These are phyloP conservation scores for Camellia oleifera DNA, from an alignment of 179 eudicot species.

Conservation along the genomic window DNA sequence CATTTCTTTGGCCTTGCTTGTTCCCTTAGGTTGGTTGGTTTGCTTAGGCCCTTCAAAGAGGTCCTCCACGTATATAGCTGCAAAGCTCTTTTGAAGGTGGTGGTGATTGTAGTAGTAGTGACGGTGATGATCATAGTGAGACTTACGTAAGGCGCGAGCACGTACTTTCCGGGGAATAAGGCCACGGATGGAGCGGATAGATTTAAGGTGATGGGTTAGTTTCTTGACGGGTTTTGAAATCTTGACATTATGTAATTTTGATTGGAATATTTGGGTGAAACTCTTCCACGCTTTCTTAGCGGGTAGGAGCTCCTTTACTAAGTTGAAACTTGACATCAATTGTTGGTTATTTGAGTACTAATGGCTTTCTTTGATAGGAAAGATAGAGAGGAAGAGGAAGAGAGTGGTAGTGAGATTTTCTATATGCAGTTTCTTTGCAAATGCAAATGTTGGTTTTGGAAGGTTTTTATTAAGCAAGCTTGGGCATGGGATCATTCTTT, in stretches of 20 bases:
- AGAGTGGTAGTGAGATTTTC: neutral
- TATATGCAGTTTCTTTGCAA: neutral
- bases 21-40: neutral
- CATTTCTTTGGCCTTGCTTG: neutral
- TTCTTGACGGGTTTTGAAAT: constrained; percentile 11
- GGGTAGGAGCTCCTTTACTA: constrained; percentile 28
- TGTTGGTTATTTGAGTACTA: neutral
- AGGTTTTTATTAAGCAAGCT: neutral
- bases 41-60: constrained; percentile 28
- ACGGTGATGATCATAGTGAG: constrained; percentile 14
- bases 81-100: constrained; percentile 16
- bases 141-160: neutral
- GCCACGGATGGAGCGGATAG: neutral
- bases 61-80: constrained; percentile 40
- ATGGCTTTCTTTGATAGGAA: neutral
- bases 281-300: constrained; percentile 38
- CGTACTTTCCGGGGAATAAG: constrained; percentile 1
- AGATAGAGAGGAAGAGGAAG: neutral
- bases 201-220: neutral
- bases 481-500: constrained; percentile 3
- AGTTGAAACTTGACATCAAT: constrained; percentile 35
- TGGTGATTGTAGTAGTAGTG: constrained; percentile 14
- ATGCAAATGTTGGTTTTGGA: neutral
- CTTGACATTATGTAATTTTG: constrained; percentile 14
- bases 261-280: constrained; percentile 25